These are phyloP conservation scores for Citrullus mucosospermus DNA, from an alignment of 306 rosid genomes.

Conservation along the genomic window DNA sequence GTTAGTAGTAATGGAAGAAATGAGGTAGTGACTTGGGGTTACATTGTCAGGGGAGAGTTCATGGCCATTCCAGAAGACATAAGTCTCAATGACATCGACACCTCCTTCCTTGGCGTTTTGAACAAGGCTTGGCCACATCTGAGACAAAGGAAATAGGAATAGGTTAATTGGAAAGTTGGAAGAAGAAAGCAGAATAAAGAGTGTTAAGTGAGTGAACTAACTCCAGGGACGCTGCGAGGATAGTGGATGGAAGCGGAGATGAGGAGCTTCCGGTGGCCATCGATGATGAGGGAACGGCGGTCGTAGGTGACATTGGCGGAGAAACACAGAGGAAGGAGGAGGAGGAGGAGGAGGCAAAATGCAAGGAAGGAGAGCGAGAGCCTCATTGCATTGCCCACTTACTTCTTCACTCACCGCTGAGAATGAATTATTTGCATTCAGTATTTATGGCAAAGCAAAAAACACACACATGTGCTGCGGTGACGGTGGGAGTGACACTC, in stretches of 20 bases:
- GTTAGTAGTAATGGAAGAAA: not conserved
- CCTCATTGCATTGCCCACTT: not conserved
- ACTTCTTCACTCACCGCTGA: not conserved
- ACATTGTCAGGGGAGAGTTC: slow-evolving; percentile 85
- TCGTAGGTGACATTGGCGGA: slow-evolving; percentile 60
- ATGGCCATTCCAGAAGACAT: slow-evolving; percentile 95
- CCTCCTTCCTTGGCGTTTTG: slow-evolving; percentile 89
- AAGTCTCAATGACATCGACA: slow-evolving; percentile 69
- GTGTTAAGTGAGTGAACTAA: slow-evolving; percentile 5
- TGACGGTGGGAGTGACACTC: slow-evolving; percentile 5
- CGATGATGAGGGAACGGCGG: slow-evolving; percentile 60
- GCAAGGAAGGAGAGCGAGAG: not conserved
- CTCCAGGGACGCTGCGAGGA: slow-evolving; percentile 90
- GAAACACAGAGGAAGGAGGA: not conserved
- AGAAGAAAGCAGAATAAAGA: not conserved
- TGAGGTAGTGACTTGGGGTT: slow-evolving; percentile 9
- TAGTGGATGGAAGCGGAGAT: slow-evolving; percentile 91
- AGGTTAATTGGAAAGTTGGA: not conserved
- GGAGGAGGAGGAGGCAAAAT: no score
- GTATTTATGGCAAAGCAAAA: not conserved
- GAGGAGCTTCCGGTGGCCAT: slow-evolving; percentile 67
- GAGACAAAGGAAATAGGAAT: not conserved
- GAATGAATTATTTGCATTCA: not conserved
- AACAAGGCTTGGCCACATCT: slow-evolving; percentile 94
- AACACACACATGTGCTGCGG: not conserved